Percentiles rank a stretch among this genome's conserved stretches.
phyloP scores from a whole-genome alignment of 1,139 yeast genomes.

The Arxiozyma slooffiae region DNA sequence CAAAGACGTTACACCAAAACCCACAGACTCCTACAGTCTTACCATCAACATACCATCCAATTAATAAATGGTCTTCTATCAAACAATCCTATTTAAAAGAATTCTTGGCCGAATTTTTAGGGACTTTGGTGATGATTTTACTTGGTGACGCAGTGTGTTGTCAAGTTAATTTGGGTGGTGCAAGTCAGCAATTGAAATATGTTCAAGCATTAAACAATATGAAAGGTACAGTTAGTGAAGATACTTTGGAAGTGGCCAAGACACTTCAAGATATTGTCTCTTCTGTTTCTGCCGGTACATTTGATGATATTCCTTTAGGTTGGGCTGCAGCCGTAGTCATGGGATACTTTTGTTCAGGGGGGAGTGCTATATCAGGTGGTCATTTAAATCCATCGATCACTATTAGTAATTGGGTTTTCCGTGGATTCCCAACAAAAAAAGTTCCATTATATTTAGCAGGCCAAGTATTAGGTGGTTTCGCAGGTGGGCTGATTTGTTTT shows the following conservation, averaged over 20 bases:
- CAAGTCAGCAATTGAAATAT: slow-evolving; percentile 14
- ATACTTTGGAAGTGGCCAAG: slow-evolving; percentile 9
- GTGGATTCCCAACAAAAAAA: slow-evolving; percentile 37
- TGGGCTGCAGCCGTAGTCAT: slow-evolving; percentile 46
- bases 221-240: slow-evolving; percentile 6
- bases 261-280: slow-evolving; percentile 14
- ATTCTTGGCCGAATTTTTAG: slow-evolving; percentile 39
- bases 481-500: slow-evolving; percentile 34
- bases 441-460: slow-evolving; percentile 35
- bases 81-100: slow-evolving; percentile 28
- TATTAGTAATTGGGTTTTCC: slow-evolving; percentile 33
- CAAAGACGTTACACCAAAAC: slow-evolving; percentile 30
- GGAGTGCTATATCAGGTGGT: slow-evolving; percentile 37
- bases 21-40: slow-evolving; percentile 32
- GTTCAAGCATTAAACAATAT: slow-evolving; percentile 11
- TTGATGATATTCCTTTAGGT: slow-evolving; percentile 36
- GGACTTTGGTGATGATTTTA: slow-evolving; percentile 37
- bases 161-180: slow-evolving; percentile 30
- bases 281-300: slow-evolving; percentile 33
- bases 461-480: slow-evolving; percentile 36
- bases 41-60: slow-evolving; percentile 32
- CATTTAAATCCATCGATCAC: slow-evolving; percentile 39
- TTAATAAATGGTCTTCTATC: slow-evolving; percentile 28
- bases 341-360: slow-evolving; percentile 38
- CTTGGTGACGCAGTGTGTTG: slow-evolving; percentile 42